These are phyloP conservation scores for Linnemannia schmuckeri DNA, from an alignment of 192 early-diverging fungal species.

Conservation along the genomic window DNA sequence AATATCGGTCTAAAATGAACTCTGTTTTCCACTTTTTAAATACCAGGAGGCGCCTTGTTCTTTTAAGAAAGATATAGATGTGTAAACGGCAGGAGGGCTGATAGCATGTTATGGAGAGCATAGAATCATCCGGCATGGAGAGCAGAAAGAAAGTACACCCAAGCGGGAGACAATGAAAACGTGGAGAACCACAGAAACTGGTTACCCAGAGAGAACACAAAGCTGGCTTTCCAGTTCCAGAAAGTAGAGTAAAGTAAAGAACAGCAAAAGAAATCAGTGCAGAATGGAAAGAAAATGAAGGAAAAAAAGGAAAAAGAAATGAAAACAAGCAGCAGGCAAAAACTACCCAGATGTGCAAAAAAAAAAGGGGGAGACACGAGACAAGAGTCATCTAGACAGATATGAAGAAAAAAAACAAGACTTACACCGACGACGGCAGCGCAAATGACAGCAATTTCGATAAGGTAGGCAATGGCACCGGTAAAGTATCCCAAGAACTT, in stretches of 20 bases:
- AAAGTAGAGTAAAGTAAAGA: not conserved
- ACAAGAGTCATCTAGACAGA: not conserved
- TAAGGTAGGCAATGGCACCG: slow-evolving; percentile 88
- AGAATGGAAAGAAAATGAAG: not conserved
- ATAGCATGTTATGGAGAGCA: not conserved
- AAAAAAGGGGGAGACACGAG: not conserved
- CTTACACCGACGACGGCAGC: slow-evolving; percentile 74
- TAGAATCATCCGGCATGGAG: not conserved
- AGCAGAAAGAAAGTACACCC: not conserved
- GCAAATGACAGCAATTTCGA: slow-evolving; percentile 88
- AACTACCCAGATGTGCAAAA: not conserved
- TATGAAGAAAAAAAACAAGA: not conserved
- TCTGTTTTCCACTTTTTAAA: too few relatives aligned
- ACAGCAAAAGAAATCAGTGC: not conserved
- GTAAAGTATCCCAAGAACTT: slow-evolving; percentile 87
- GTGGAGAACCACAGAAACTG: not conserved
- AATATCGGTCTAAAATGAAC: too few relatives aligned
- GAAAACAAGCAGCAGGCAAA: not conserved
- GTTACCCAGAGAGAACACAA: not conserved
- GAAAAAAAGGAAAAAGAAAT: not conserved
- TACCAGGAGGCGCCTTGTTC: too few relatives aligned
- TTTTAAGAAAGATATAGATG: too few relatives aligned
- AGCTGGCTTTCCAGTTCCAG: not conserved
- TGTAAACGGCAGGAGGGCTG: not conserved
- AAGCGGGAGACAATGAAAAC: not conserved